Base-by-base conservation (phyloP, 169 alveolate genomes). In the Plasmodium coatneyi region DNA sequence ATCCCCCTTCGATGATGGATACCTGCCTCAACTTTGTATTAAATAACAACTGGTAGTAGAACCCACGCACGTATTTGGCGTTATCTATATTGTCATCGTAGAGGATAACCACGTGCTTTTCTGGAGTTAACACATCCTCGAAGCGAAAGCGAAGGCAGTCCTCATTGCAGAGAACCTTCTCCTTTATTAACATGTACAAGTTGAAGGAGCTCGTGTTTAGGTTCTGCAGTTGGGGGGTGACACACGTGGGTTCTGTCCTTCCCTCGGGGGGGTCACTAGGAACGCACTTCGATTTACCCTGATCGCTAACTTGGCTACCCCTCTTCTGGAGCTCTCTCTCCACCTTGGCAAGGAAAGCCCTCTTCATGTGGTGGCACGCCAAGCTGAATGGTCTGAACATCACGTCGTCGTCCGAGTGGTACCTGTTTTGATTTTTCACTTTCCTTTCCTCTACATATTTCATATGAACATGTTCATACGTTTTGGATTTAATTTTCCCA, bases 1-100 rank as follows among this genome's bases (percentile, higher is more conserved):
- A 89, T 89, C 12, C 94, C 14, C 94, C 94, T 30, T 89, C 94
- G 80, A 89, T 80, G 30, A 89, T 89, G 2, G 90, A 49, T n/a
- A 89, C 94, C 1, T 89, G 60, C 71, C 72, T 89, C 14, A 78
- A 3, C 14, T 89, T 79, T 2, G 70, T 66, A 1, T 34, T 76
- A 79, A 60, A 89, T 49, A 89, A 25, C 32, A 89, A 43, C 19
- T 89, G 52, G 10, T 46, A 79, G 80, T 89, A 89, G 28, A 89
- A 89, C 43, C 66, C 82, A 56, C 90, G 39, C 10, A 89, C 94
- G 36, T 89, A 16, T 34, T 89, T 89, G 30, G 83, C 72, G 71
- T 89, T 80, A 9, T 89, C 70, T 3, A 60, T 60, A 41, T 79
- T 54, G 9, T 89, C 94, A 16, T 89, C 94, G 46, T 89, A 89